Percentiles rank a stretch among this genome's conserved stretches.
phyloP scores from a whole-genome alignment of 371 early-diverging fungal genomes.

The Nematocida displodere region DNA sequence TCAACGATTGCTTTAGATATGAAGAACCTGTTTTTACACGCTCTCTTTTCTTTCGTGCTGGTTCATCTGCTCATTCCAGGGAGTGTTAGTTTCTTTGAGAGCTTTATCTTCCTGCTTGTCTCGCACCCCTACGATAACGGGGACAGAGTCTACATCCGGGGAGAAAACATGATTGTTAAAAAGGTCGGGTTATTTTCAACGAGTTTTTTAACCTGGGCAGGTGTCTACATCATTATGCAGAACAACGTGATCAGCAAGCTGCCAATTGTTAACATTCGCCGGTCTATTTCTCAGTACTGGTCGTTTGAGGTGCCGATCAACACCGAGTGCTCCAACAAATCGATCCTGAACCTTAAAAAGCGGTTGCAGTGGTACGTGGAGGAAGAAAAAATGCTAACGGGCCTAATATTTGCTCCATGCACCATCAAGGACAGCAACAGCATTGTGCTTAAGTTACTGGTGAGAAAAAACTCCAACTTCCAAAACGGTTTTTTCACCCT shows the following conservation, averaged over 20 bases:
- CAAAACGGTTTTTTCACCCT: conserved; percentile 65
- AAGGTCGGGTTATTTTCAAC: conserved; percentile 62
- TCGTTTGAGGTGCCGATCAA: conserved; percentile 48
- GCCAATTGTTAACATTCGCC: conserved; percentile 59
- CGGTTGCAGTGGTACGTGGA: conserved; percentile 50
- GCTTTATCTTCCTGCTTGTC: conserved; percentile 64
- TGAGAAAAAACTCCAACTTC: conserved; percentile 63
- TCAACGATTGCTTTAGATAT: conserved; percentile 48
- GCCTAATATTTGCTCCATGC: conserved; percentile 39
- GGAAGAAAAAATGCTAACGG: conserved; percentile 39
- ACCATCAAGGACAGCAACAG: conserved; percentile 46
- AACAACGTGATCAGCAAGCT: conserved; percentile 57
- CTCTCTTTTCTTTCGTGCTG: conserved; percentile 36
- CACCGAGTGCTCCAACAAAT: conserved; percentile 42
- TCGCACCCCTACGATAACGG: conserved; percentile 65
- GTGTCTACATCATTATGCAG: conserved; percentile 56
- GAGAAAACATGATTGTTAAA: conserved; percentile 63
- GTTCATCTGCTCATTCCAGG: conserved; percentile 45
- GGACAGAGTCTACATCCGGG: conserved; percentile 63
- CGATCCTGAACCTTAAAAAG: conserved; percentile 46
- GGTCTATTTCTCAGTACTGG: conserved; percentile 60
- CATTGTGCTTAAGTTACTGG: conserved; percentile 44
- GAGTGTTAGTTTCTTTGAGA: conserved; percentile 61
- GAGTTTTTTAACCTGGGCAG: conserved; percentile 62
- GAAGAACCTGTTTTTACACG: conserved; percentile 38